Evolutionary conservation across 1,284 basidiomycete species (phyloP), one percentile per base, ranked within the genome.

Genomic region (Naganishia sp.): DNA sequence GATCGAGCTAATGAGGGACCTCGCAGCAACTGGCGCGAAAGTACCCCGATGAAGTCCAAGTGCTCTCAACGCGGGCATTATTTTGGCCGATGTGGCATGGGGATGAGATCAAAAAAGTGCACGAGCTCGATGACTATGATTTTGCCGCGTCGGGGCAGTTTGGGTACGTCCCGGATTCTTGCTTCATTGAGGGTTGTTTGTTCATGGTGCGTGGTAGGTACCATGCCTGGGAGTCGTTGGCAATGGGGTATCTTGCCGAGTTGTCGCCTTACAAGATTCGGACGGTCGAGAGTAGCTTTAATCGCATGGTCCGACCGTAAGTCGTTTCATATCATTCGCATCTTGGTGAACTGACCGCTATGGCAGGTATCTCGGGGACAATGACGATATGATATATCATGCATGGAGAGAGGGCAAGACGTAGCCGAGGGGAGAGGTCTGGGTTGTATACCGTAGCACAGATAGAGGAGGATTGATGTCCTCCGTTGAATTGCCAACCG

Each of bases 61-160:
- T 83, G 6, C 70, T 83, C 9, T 76, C 76, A 57, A 74, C 79
- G 33, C 71, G 75, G 43, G 81, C 82, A 0, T 81, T 83, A 71
- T 83, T 83, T 71, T 82, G 79, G 77, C 82, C 82, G 0, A 75
- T 81, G 68, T 83, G 81, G 81, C 71, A 73, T 36, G 77, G 76
- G 0, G 68, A 77, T 25, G 78, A 78, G 66, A 71, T 80, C 21
- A 49, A 76, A 46, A 72, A 75, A 23, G 73, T 74, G 6, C 77
- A 80, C 67, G 75, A 78, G 65, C 55, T 56, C 49, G 69, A 74
- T 53, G 72, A 72, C 23, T 75, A 77, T 65, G 75, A 79, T 69
- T 81, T 79, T 64, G 50, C 69, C 23, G 69, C 60, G 0, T 70
- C 73, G 0, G 75, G 75, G 23, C 80, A 80, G 64, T 81, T 78